These are phyloP conservation scores for Prunus davidiana DNA, from an alignment of 306 rosid genomes.

Conservation along the genomic window DNA sequence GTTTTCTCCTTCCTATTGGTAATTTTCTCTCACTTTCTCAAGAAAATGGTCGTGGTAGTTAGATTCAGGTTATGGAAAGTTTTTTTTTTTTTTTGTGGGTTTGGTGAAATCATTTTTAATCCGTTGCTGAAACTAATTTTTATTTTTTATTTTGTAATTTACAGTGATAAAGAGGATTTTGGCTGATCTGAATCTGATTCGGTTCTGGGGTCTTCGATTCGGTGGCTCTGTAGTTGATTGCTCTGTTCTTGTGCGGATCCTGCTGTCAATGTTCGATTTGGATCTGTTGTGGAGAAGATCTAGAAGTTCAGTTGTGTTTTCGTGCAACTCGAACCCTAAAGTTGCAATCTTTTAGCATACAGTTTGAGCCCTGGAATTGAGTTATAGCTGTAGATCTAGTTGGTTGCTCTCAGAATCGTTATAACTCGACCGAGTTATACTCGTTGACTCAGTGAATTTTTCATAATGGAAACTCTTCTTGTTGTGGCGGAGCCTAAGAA, in stretches of 20 bases:
- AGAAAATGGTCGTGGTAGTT: neutral
- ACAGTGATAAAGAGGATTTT: conserved; percentile 17
- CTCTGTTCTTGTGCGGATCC: neutral
- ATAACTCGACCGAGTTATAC: neutral
- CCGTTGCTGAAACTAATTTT: neutral
- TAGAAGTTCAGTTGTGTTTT: conserved; percentile 1
- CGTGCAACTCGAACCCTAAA: neutral
- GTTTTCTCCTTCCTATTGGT: conserved; percentile 25
- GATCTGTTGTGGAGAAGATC: conserved; percentile 36
- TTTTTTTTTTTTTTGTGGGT: neutral
- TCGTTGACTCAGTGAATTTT: conserved; percentile 16
- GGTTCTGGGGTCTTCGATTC: no score
- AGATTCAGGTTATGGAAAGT: neutral
- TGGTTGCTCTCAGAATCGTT: conserved; percentile 2
- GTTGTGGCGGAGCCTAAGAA: conserved; percentile 71
- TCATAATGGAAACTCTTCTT: conserved; percentile 72
- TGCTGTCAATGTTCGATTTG: conserved; percentile 32
- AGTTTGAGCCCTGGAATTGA: conserved; percentile 2
- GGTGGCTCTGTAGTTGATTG: no score
- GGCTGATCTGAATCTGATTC: neutral
- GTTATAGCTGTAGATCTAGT: conserved; percentile 38
- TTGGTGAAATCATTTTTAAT: neutral
- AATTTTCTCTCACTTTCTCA: conserved; percentile 17
- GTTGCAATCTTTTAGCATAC: conserved; percentile 14
- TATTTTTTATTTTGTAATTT: neutral